A percentile compares a stretch with the other conserved stretches of the same genome.
Evolutionary conservation across 2,329 filamentous ascomycete genomes (phyloP).

Genomic region (Aureobasidium lini): DNA sequence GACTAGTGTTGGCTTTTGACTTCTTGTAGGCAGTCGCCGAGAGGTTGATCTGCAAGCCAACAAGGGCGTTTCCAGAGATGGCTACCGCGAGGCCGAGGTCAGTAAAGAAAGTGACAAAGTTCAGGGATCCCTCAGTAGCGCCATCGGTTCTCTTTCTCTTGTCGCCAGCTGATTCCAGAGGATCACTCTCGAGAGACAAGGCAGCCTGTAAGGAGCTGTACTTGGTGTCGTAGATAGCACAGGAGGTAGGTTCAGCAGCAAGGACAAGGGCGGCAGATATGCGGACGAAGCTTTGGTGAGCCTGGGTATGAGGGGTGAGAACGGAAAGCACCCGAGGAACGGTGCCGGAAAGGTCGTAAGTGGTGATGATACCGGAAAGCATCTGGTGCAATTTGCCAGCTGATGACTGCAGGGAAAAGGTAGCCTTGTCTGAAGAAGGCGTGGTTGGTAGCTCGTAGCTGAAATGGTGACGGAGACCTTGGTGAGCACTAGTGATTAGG

Average conservation of each 20-base stretch:
- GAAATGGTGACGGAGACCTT: slow-evolving; percentile 19
- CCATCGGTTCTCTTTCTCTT: slow-evolving; percentile 16
- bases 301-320: slow-evolving; percentile 36
- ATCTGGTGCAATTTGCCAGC: slow-evolving; percentile 59
- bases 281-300: slow-evolving; percentile 55
- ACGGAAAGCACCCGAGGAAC: slow-evolving; percentile 52
- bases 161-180: slow-evolving; percentile 10
- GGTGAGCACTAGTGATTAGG: slow-evolving; percentile 12
- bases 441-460: slow-evolving; percentile 19
- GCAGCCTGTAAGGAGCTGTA: slow-evolving; percentile 48
- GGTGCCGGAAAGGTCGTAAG: slow-evolving; percentile 57
- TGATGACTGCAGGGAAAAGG: slow-evolving; percentile 41
- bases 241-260: slow-evolving; percentile 48
- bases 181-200: slow-evolving; percentile 26
- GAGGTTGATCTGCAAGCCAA: slow-evolving; percentile 53
- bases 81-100: slow-evolving; percentile 61
- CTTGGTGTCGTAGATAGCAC: slow-evolving; percentile 61
- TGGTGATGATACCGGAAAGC: slow-evolving; percentile 44
- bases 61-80: slow-evolving; percentile 54
- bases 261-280: slow-evolving; percentile 61
- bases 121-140: neutral
- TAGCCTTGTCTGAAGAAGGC: neutral
- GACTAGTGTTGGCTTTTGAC: slow-evolving; percentile 38
- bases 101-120: slow-evolving; percentile 47
- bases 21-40: slow-evolving; percentile 29